Evolutionary conservation across 2,329 filamentous ascomycete species (phyloP).

Genomic region (Trichoderma sp.): DNA sequence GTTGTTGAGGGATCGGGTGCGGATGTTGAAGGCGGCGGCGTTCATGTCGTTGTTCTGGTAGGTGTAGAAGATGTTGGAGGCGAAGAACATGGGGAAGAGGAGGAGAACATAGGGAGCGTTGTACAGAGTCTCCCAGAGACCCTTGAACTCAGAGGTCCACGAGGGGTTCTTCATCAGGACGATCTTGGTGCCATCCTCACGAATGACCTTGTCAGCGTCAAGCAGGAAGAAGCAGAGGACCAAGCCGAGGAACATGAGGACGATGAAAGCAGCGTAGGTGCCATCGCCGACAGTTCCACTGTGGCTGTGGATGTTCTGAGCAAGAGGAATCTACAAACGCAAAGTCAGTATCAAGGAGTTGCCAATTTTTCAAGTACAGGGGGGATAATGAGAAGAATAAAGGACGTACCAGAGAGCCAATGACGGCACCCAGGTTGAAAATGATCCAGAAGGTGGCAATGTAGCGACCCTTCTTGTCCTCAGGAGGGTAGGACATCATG

Average conservation of each 20-base stretch:
- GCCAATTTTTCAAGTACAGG: no score
- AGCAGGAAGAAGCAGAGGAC: slow-evolving; percentile 66
- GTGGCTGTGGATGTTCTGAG: slow-evolving; percentile 62
- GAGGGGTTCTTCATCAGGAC: slow-evolving; percentile 90
- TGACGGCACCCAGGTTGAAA: slow-evolving; percentile 88
- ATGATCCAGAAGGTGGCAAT: slow-evolving; percentile 94
- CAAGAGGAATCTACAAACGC: slow-evolving; percentile 56
- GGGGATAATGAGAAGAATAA: not conserved
- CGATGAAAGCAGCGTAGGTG: slow-evolving; percentile 84
- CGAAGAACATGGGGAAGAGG: slow-evolving; percentile 56
- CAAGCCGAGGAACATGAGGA: slow-evolving; percentile 75
- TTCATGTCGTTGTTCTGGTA: slow-evolving; percentile 61
- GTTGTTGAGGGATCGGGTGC: slow-evolving; percentile 54
- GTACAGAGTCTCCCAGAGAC: slow-evolving; percentile 70
- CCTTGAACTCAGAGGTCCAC: slow-evolving; percentile 75
- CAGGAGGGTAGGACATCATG: slow-evolving; percentile 86
- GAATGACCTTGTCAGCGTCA: slow-evolving; percentile 69
- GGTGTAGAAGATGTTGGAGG: slow-evolving; percentile 55
- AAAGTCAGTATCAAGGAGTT: not conserved
- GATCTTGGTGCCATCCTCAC: slow-evolving; percentile 73
- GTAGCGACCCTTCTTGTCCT: slow-evolving; percentile 79
- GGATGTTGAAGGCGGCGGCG: slow-evolving; percentile 52
- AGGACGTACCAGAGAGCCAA: slow-evolving; percentile 62
- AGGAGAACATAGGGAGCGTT: slow-evolving; percentile 69
- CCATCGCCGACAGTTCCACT: slow-evolving; percentile 62